Percentiles rank a stretch among this genome's conserved stretches.
Conservation (phyloP, 345 rosid species). For the Physaria fendleri region DNA sequence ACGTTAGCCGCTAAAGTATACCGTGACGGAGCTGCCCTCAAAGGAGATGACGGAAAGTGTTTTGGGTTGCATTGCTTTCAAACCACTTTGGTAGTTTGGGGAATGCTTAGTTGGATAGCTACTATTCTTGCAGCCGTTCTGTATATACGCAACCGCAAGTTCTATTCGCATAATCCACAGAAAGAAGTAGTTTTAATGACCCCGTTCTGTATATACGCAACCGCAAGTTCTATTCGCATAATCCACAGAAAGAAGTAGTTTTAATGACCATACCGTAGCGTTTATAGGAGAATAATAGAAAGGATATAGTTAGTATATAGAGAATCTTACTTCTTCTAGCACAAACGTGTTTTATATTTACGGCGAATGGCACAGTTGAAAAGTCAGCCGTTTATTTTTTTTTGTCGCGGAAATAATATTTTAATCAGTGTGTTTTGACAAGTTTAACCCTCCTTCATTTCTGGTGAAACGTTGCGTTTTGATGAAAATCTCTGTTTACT, state of each 20-base stretch:
- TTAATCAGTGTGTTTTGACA: too few species aligned
- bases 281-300: too few species aligned
- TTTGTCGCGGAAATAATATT: too few species aligned
- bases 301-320: too few species aligned
- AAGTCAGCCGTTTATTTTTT: too few species aligned
- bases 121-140: constrained; percentile 47
- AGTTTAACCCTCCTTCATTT: too few species aligned
- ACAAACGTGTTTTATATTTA: too few species aligned
- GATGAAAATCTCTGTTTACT: too few species aligned
- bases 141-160: constrained; percentile 45
- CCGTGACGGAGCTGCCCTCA: constrained; percentile 28
- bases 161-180: constrained; percentile 31
- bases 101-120: constrained; percentile 49
- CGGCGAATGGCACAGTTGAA: too few species aligned
- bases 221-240: background rate
- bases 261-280: too few species aligned
- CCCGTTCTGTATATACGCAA: constrained; percentile 27
- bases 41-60: constrained; percentile 41
- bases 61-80: constrained; percentile 60
- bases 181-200: background rate
- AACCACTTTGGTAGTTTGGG: constrained; percentile 66
- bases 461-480: too few species aligned
- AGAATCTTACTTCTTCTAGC: too few species aligned
- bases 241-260: background rate
- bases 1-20: constrained; percentile 61